Evolutionary conservation across 2,329 filamentous ascomycete species (phyloP).

Genomic region (Rhynchosporium secalis): DNA sequence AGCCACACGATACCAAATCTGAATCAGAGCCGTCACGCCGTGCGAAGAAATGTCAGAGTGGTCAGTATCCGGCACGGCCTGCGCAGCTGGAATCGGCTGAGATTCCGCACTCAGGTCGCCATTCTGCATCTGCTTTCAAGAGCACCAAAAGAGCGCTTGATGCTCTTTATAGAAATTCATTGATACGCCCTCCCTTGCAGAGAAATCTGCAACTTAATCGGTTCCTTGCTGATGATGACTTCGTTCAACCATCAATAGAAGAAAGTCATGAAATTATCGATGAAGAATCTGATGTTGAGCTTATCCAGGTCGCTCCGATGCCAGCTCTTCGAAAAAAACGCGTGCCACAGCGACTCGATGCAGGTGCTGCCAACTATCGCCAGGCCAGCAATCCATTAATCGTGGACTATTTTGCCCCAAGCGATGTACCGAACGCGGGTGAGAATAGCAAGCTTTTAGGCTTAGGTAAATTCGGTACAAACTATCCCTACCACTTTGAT

Average conservation of each 20-base stretch:
- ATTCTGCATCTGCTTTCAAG: slow-evolving; percentile 46
- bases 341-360: slow-evolving; percentile 36
- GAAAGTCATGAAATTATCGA: neutral
- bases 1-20: neutral
- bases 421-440: slow-evolving; percentile 27
- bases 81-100: slow-evolving; percentile 58
- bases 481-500: slow-evolving; percentile 64
- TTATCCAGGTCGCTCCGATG: neutral
- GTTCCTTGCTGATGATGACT: slow-evolving; percentile 38
- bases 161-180: slow-evolving; percentile 50
- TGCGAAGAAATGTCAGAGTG: slow-evolving; percentile 24
- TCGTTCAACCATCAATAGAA: slow-evolving; percentile 23
- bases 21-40: slow-evolving; percentile 2
- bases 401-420: slow-evolving; percentile 31
- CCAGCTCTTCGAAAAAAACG: slow-evolving; percentile 30
- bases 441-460: slow-evolving; percentile 49
- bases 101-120: slow-evolving; percentile 38
- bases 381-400: slow-evolving; percentile 39
- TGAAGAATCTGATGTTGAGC: neutral
- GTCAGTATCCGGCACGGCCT: slow-evolving; percentile 42
- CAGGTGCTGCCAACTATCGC: slow-evolving; percentile 38
- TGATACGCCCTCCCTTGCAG: slow-evolving; percentile 36
- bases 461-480: slow-evolving; percentile 59
- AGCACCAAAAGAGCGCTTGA: slow-evolving; percentile 56
- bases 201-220: slow-evolving; percentile 42